phyloP scores from a whole-genome alignment of 129 eudicot genomes.

The Dittrichia graveolens region DNA sequence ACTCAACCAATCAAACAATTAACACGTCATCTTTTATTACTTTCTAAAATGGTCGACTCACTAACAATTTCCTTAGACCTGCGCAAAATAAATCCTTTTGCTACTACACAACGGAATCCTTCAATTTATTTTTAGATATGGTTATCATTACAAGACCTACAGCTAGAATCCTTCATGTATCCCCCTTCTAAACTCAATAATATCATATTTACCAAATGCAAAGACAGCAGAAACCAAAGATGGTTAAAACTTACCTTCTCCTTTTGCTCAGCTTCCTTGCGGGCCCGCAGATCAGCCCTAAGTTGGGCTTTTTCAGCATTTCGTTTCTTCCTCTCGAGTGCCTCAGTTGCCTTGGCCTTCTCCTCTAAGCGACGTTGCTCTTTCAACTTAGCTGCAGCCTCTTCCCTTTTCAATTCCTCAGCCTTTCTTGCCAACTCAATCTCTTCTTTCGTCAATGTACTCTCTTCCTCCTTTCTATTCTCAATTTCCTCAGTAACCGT shows the following conservation, averaged over 20 bases:
- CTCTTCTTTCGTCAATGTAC: slow-evolving; percentile 44
- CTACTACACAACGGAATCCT: slow-evolving; percentile 12
- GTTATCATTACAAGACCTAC: slow-evolving; percentile 10
- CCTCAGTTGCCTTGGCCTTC: slow-evolving; percentile 80
- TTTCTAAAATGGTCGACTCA: neutral
- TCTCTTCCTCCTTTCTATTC: slow-evolving; percentile 40
- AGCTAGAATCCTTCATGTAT: neutral
- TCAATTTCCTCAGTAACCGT: slow-evolving; percentile 28
- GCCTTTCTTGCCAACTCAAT: slow-evolving; percentile 56
- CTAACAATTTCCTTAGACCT: slow-evolving; percentile 3
- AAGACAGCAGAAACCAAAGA: neutral
- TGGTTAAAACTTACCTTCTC: slow-evolving; percentile 29
- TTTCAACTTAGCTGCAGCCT: slow-evolving; percentile 62
- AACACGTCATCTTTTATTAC: neutral
- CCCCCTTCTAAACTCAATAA: too few species aligned
- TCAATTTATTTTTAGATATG: slow-evolving; percentile 6
- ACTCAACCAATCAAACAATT: slow-evolving; percentile 11
- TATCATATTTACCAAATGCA: neutral
- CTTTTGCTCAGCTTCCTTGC: slow-evolving; percentile 64
- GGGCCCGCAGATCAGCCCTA: slow-evolving; percentile 79
- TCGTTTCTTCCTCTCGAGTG: slow-evolving; percentile 78
- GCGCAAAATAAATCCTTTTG: neutral
- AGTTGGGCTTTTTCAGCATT: slow-evolving; percentile 75
- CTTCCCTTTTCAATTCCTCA: slow-evolving; percentile 54
- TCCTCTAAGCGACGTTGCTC: slow-evolving; percentile 77